Evolutionary conservation across 495 filamentous ascomycete genomes (phyloP), one percentile per base, ranked within the genome.

Genomic region (Hypoxylon trugodes): DNA sequence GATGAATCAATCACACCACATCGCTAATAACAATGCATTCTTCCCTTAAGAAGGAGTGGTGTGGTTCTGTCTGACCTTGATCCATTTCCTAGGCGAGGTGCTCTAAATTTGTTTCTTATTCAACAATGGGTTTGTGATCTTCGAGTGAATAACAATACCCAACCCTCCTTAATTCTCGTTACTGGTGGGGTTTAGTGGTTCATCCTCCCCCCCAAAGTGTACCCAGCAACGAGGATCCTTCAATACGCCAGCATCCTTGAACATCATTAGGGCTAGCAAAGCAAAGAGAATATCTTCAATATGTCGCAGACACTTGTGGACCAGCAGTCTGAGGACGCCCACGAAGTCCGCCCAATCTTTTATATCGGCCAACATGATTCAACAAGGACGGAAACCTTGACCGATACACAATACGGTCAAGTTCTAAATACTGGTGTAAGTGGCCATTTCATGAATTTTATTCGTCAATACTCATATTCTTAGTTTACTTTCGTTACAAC

Each of bases 401-500:
- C 86, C 6, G 74, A 86, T 12, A 70, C 84, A 56, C 77, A 89
- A 47, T 84, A 96, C 61, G 79, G 78, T 32, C 84, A 87, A 60
- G 86, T 91, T 1, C 86, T 92, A 55, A 87, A 84, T 66, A 74
- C 75, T 48, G 83, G 82, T 72, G 86, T 87, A 77, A 76, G 85
- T 77, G 32, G 12, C 16, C 30, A 16, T 4, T 3, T 6, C n/a
- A 30, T 15, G 36, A 4, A 12, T n/a, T 22, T 25, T 15, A 45
- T 51, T 16, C 37, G n/a, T n/a, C 21, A 12, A 42, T 30, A 19
- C 52, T 65, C 56, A 68, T 37, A n/a, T 22, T 9, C 30, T 13
- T 43, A 98, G 91, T 98, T 98, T 85, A 89, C 95, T 73, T 91
- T 96, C 83, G 83, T 96, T 68, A 97, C 94, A 0, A 88, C 86